Conservation (phyloP, 2,329 filamentous ascomycete species). For the Aurifilum marmelostoma region DNA sequence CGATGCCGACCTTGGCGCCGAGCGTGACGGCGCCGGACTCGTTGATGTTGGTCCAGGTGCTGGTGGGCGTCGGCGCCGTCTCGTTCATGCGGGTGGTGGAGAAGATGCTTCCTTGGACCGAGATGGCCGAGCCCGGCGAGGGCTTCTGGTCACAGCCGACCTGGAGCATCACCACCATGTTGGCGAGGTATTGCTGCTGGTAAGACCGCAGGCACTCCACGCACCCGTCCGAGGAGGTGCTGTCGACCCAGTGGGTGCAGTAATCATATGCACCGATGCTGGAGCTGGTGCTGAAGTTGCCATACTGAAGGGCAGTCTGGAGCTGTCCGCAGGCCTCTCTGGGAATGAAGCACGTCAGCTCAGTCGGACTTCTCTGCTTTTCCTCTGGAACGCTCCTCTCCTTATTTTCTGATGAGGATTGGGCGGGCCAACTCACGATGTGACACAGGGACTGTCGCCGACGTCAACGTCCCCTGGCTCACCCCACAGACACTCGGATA, state of each 20-base stretch:
- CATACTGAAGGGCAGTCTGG: conserved; percentile 49
- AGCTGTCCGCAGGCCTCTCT: conserved; percentile 59
- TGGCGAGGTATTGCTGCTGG: conserved; percentile 49
- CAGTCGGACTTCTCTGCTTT: background rate
- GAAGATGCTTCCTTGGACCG: conserved; percentile 57
- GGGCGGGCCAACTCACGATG: conserved; percentile 46
- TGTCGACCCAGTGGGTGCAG: conserved; percentile 52
- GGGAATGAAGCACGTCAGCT: conserved; percentile 35
- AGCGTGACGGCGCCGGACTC: conserved; percentile 54
- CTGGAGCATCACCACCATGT: conserved; percentile 58
- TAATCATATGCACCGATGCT: conserved; percentile 54
- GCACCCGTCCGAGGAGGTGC: conserved; percentile 57
- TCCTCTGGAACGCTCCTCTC: no score
- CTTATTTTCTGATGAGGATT: background rate
- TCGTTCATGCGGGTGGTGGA: conserved; percentile 51
- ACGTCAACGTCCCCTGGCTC: conserved; percentile 47
- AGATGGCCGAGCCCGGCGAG: conserved; percentile 49
- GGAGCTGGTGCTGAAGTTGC: conserved; percentile 52
- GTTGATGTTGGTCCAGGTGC: conserved; percentile 43
- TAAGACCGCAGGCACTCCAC: conserved; percentile 49
- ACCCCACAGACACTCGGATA: conserved; percentile 60
- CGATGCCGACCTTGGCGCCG: conserved; percentile 62
- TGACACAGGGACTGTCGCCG: conserved; percentile 53
- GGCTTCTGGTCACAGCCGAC: conserved; percentile 61
- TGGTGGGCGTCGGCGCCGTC: conserved; percentile 50